Evolutionary conservation across 2,329 filamentous ascomycete genomes (phyloP).

Genomic region (Ceratocystis huliohia): DNA sequence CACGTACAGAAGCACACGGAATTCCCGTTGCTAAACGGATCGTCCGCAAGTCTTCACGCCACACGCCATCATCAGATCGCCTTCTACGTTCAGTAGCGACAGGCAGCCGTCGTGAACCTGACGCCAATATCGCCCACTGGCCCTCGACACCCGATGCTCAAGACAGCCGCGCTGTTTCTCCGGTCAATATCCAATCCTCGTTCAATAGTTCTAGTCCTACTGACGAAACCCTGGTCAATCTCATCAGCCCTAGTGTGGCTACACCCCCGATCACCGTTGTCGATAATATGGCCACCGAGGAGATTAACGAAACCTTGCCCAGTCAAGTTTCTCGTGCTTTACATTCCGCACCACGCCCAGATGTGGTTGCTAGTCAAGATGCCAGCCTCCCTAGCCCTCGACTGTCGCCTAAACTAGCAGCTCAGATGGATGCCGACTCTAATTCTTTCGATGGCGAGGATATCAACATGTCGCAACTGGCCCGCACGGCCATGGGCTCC

Average conservation of each 20-base stretch:
- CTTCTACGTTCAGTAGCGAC: conserved; percentile 12
- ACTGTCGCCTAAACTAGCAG: conserved; percentile 78
- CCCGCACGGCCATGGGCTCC: conserved; percentile 1
- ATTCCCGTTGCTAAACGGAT: background rate
- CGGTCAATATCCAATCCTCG: conserved; percentile 25
- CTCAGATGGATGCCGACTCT: conserved; percentile 37
- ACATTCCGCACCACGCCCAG: conserved; percentile 6
- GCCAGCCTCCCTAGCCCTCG: conserved; percentile 90
- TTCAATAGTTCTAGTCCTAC: conserved; percentile 41
- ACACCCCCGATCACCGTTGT: conserved; percentile 54
- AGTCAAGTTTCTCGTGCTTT: background rate
- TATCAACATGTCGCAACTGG: conserved; percentile 23
- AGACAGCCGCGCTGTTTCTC: conserved; percentile 12
- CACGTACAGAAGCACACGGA: background rate
- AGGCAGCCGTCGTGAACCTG: conserved; percentile 3
- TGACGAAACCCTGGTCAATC: conserved; percentile 44
- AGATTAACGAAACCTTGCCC: conserved; percentile 52
- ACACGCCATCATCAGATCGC: conserved; percentile 12
- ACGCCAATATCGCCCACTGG: background rate
- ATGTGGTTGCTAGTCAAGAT: conserved; percentile 46
- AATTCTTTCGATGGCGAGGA: conserved; percentile 34
- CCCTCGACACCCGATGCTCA: conserved; percentile 15
- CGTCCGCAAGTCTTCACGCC: conserved; percentile 6
- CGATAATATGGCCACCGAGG: conserved; percentile 26
- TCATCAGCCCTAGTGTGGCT: conserved; percentile 52